Base-by-base conservation (phyloP, 306 rosid genomes). In the Cucurbita pepo region DNA sequence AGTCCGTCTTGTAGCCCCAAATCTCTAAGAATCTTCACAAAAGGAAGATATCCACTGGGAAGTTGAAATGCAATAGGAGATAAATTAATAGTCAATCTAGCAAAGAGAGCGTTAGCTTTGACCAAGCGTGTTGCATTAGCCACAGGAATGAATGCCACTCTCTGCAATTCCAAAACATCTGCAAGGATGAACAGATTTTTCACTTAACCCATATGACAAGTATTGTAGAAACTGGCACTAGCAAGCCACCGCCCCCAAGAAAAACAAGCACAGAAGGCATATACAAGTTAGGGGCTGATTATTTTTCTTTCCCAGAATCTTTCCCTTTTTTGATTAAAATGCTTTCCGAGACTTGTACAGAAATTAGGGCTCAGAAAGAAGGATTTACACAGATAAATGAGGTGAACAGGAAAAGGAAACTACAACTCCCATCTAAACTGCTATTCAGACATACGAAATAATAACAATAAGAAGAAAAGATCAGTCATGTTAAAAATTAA, bases 31-130 rank as follows among this genome's bases (percentile, higher is more conserved):
- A 90, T 85, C 83, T 88, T 93, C 76, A 85, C 85, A 3, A 83
- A 93, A 61, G 98, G 92, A 73, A 90, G 96, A 83, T 93, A 93
- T 71, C 77, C 72, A 10, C 94, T 30, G 50, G 97, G 97, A 75
- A 93, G 97, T 81, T 93, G 97, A 85, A 93, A 93, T 70, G 97
- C 94, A 88, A 93, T 90, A 11, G 98, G 98, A 53, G 98, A 93
- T 79, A 93, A 85, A 80, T 90, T 93, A 80, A 93, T 80, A 47
- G 89, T 78, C 74, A 93, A 80, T 45, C 87, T 96, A 34, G 90
- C 96, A 83, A 87, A 93, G 56, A 93, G 93, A 74, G 88, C 81
- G 79, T 83, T 79, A 13, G 96, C 94, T 22, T 88, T 81, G 81
- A 93, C 94, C 82, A 93, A 81, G 76, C 97, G 98, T 4, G 98